Percentiles rank a stretch among this genome's conserved stretches.
phyloP scores from a whole-genome alignment of 257 asterid genomes.

The Solanum appendiculatum region DNA sequence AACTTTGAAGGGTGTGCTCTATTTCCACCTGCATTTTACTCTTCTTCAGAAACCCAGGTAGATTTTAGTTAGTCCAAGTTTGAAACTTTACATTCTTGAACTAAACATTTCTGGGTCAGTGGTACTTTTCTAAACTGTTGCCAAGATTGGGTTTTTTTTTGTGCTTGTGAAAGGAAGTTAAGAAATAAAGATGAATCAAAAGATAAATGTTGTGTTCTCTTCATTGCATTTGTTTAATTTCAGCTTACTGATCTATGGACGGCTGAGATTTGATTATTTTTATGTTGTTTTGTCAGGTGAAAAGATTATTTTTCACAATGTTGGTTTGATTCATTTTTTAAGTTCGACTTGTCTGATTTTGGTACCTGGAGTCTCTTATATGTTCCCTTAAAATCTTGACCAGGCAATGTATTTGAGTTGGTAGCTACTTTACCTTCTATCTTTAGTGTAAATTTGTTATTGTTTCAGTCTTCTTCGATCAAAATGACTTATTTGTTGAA shows the following conservation, averaged over 20 bases:
- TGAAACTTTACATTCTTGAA: conserved; percentile 9
- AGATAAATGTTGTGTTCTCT: not conserved
- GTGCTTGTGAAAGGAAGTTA: not conserved
- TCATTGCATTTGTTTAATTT: not conserved
- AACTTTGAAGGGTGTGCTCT: conserved; percentile 18
- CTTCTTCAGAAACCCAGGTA: not conserved
- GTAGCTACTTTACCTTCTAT: not conserved
- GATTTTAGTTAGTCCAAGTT: not conserved
- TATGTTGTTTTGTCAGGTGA: not conserved
- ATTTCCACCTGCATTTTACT: conserved; percentile 11
- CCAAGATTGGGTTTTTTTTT: not conserved
- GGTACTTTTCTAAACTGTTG: not conserved
- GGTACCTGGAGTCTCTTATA: not conserved
- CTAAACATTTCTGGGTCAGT: conserved; percentile 18
- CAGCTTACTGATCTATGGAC: not conserved
- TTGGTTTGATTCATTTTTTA: not conserved
- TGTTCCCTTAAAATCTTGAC: not conserved
- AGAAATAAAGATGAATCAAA: not conserved
- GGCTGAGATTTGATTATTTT: not conserved
- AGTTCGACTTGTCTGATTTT: not conserved
- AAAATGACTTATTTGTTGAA: not conserved
- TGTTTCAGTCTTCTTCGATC: not conserved
- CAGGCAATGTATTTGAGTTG: not conserved
- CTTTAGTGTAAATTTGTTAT: not conserved
- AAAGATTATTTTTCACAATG: not conserved